Evolutionary conservation across 2,329 filamentous ascomycete species (phyloP).

Genomic region (Colletotrichum endophyticum): DNA sequence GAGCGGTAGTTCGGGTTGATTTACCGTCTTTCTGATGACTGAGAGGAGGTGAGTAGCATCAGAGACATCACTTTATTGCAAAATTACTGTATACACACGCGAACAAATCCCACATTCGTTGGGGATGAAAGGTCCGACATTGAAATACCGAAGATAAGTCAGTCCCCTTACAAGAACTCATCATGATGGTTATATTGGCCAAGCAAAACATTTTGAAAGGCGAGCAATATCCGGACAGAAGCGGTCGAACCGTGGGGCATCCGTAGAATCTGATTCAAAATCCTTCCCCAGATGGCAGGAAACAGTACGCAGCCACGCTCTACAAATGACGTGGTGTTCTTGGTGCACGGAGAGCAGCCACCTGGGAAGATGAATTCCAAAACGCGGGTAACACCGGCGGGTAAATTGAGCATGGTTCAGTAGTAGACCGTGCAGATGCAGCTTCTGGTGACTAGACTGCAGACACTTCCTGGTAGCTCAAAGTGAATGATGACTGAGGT

Average conservation of each 20-base stretch:
- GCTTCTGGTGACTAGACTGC: not conserved
- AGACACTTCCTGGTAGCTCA: not conserved
- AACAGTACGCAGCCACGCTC: not conserved
- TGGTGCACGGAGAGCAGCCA: not conserved
- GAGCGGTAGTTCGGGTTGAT: not conserved
- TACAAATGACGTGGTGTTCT: not conserved
- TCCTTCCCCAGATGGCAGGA: not conserved
- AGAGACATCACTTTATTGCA: rapidly evolving
- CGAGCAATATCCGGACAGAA: not conserved
- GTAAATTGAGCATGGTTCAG: not conserved
- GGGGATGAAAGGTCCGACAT: rapidly evolving
- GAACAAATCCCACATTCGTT: rapidly evolving
- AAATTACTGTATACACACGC: rapidly evolving
- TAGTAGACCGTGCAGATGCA: not conserved
- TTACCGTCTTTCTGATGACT: not conserved
- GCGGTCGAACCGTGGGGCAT: not conserved
- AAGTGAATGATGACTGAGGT: not conserved
- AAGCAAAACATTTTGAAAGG: not conserved
- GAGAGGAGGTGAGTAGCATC: rapidly evolving
- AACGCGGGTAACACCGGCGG: not conserved
- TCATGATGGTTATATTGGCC: not conserved
- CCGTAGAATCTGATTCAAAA: not conserved
- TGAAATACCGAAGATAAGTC: rapidly evolving
- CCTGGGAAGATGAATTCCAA: not conserved
- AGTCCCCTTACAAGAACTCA: rapidly evolving